These are phyloP conservation scores for Coemansia sp. DNA, from an alignment of 192 early-diverging fungal genomes.

Conservation along the genomic window DNA sequence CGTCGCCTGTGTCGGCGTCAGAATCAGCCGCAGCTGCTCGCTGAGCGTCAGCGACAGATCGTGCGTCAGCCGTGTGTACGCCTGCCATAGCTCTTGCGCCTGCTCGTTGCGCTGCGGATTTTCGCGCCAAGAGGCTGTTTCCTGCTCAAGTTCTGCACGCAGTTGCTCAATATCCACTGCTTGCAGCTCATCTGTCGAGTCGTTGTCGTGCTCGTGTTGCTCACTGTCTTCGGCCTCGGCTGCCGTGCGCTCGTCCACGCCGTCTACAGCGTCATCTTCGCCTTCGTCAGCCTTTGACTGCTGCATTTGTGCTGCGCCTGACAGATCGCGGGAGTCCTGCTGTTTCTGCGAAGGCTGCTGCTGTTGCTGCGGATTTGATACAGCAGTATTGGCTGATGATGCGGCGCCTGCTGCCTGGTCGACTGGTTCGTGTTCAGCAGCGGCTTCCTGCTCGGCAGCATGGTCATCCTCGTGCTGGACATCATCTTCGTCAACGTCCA, in stretches of 20 bases:
- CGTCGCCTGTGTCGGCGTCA: conserved; percentile 95
- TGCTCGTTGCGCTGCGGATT: conserved; percentile 58
- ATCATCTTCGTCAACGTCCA: conserved; percentile 63
- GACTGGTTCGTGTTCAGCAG: conserved; percentile 12
- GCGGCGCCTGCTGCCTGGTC: conserved; percentile 1
- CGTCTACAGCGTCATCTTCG: neutral
- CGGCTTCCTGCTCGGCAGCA: conserved; percentile 50
- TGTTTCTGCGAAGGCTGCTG: neutral
- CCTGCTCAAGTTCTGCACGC: conserved; percentile 75
- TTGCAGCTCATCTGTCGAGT: conserved; percentile 28
- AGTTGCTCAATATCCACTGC: conserved; percentile 64
- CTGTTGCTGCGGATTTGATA: conserved; percentile 2
- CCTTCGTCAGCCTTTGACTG: conserved; percentile 26
- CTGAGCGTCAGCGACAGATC: conserved; percentile 88
- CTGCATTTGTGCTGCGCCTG: conserved; percentile 41
- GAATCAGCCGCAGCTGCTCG: conserved; percentile 93
- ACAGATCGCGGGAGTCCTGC: neutral
- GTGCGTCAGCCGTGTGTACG: conserved; percentile 85
- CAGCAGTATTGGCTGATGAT: neutral
- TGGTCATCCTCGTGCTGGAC: conserved; percentile 54
- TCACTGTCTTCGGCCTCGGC: conserved; percentile 41
- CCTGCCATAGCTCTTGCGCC: conserved; percentile 76
- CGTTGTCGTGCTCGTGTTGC: conserved; percentile 45
- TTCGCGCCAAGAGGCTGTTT: conserved; percentile 71
- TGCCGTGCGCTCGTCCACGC: conserved; percentile 28